A percentile compares a stretch with the other conserved stretches of the same genome.
Conservation (phyloP, 192 early-diverging fungal genomes). For the Thamnidium elegans region DNA sequence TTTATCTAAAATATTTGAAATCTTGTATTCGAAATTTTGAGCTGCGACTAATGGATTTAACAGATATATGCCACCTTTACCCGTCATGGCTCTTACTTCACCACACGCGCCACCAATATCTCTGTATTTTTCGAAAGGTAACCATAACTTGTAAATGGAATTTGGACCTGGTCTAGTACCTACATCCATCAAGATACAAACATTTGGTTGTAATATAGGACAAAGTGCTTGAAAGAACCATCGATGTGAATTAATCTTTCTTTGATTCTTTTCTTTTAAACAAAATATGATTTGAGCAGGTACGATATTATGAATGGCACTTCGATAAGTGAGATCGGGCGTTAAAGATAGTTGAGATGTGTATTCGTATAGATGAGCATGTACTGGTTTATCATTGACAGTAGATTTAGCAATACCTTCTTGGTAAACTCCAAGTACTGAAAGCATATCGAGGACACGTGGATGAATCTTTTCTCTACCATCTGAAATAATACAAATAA, state of each 20-base stretch:
- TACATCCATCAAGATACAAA: conserved; percentile 68
- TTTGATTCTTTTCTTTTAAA: conserved; percentile 89
- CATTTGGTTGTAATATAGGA: conserved; percentile 51
- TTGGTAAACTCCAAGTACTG: conserved; percentile 81
- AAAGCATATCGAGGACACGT: conserved; percentile 66
- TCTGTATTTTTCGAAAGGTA: conserved; percentile 66
- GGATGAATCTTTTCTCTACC: conserved; percentile 75
- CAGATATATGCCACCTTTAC: conserved; percentile 45
- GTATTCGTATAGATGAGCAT: conserved; percentile 69
- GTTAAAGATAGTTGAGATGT: conserved; percentile 75
- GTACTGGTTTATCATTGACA: conserved; percentile 61
- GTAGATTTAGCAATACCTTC: conserved; percentile 68
- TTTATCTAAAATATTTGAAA: conserved; percentile 74
- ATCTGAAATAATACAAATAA: conserved; percentile 80
- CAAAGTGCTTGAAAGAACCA: conserved; percentile 68
- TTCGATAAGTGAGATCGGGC: conserved; percentile 65
- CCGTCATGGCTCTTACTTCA: conserved; percentile 65
- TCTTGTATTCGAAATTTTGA: conserved; percentile 83
- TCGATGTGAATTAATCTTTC: conserved; percentile 87
- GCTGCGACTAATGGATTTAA: conserved; percentile 74
- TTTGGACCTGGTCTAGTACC: conserved; percentile 74
- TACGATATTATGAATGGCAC: conserved; percentile 62
- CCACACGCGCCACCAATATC: conserved; percentile 81
- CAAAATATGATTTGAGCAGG: conserved; percentile 82
- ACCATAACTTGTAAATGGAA: conserved; percentile 76